phyloP scores from a whole-genome alignment of 352 stramenopile genomes.

The Phytophthora palmivora region DNA sequence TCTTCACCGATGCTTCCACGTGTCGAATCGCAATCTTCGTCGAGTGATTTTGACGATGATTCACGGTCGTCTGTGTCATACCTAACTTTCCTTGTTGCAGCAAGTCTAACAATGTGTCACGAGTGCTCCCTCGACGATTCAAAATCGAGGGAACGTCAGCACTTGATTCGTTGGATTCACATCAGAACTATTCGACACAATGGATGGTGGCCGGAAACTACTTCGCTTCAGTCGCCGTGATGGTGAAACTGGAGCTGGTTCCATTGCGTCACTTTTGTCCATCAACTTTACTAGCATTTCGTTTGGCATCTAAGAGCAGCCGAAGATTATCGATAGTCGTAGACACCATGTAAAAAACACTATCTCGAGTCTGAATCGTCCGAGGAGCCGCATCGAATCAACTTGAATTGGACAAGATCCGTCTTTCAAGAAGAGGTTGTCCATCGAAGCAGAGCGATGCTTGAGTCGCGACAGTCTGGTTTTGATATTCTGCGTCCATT shows the following conservation, averaged over 20 bases:
- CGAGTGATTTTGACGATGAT: constrained; percentile 17
- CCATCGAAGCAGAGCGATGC: constrained; percentile 68
- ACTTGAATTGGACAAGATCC: constrained; percentile 82
- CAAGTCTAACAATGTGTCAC: constrained; percentile 73
- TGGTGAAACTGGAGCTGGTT: constrained; percentile 7
- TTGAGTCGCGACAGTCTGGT: constrained; percentile 64
- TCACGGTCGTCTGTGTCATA: constrained; percentile 29
- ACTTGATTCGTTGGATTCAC: not conserved
- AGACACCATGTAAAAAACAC: constrained; percentile 73
- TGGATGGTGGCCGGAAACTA: constrained; percentile 29
- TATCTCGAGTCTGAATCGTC: constrained; percentile 80
- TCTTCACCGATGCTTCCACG: constrained; percentile 24
- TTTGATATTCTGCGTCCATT: constrained; percentile 66
- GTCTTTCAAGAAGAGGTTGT: constrained; percentile 76
- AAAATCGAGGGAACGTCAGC: not conserved
- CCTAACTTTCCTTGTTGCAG: constrained; percentile 82
- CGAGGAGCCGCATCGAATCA: constrained; percentile 80
- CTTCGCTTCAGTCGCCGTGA: constrained; percentile 20
- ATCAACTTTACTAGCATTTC: constrained; percentile 20
- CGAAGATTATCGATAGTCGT: constrained; percentile 62
- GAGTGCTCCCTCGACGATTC: constrained; percentile 52
- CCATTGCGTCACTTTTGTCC: not conserved
- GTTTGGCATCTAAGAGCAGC: constrained; percentile 46
- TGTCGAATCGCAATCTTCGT: constrained; percentile 20
- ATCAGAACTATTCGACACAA: constrained; percentile 11